Conservation (phyloP, 108 stramenopile species). For the Cyclotella baltica region DNA sequence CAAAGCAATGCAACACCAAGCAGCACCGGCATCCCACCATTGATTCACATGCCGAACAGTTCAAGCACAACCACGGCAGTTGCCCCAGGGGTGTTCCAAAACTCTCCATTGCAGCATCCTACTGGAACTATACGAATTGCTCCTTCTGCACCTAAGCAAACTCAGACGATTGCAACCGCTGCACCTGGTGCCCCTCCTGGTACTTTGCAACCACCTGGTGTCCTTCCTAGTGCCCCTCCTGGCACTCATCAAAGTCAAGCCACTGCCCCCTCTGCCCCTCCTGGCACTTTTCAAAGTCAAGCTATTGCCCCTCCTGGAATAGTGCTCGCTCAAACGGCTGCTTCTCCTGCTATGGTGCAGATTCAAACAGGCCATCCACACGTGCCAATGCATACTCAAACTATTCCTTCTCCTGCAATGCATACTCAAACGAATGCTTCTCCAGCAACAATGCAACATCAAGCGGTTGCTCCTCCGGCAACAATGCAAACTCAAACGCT, state of each 20-base stretch:
- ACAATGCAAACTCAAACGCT: background rate
- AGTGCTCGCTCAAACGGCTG: background rate
- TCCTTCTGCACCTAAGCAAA: too few relatives aligned
- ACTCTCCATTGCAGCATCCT: too few relatives aligned
- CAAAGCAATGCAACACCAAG: conserved; percentile 3
- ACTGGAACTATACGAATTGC: too few relatives aligned
- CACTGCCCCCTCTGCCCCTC: background rate
- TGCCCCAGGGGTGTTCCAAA: too few relatives aligned
- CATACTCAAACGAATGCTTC: background rate
- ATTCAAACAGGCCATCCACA: too few relatives aligned
- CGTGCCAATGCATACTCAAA: background rate
- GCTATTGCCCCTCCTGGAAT: background rate
- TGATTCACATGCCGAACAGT: too few relatives aligned
- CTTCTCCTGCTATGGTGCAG: too few relatives aligned
- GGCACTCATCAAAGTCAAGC: background rate
- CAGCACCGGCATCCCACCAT: too few relatives aligned
- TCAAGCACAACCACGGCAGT: too few relatives aligned
- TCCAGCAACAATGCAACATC: background rate
- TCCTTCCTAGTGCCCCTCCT: background rate
- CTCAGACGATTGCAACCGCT: too few relatives aligned
- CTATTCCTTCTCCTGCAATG: too few relatives aligned
- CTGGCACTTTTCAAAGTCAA: background rate
- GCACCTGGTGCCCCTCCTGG: background rate
- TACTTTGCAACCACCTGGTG: background rate
- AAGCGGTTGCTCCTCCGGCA: background rate